Evolutionary conservation across 495 filamentous ascomycete species (phyloP).

Genomic region (Hypoxylon intermedium): DNA sequence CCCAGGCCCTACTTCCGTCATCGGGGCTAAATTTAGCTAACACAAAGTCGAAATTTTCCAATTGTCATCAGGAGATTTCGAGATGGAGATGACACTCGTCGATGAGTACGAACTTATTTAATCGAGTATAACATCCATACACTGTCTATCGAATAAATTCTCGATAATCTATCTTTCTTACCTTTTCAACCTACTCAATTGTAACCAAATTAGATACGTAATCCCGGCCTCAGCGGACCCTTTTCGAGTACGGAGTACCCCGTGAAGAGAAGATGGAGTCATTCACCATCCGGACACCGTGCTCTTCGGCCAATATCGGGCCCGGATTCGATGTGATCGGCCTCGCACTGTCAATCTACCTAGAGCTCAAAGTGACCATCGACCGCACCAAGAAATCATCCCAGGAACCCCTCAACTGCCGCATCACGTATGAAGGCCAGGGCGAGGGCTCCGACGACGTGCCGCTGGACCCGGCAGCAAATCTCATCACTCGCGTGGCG

Average conservation of each 20-base stretch:
- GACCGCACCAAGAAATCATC: conserved; percentile 61
- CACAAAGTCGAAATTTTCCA: conserved; percentile 34
- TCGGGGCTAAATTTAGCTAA: conserved; percentile 30
- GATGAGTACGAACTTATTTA: neutral
- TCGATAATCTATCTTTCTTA: too few relatives aligned
- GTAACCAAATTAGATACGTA: neutral
- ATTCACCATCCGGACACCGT: conserved; percentile 73
- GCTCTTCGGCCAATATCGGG: conserved; percentile 94
- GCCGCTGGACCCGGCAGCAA: conserved; percentile 75
- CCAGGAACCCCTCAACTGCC: conserved; percentile 77
- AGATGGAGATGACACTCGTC: conserved; percentile 1
- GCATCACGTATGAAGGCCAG: conserved; percentile 85
- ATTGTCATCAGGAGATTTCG: conserved; percentile 17
- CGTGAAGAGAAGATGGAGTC: conserved; percentile 45
- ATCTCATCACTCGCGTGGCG: conserved; percentile 89
- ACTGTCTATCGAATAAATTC: neutral
- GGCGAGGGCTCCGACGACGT: conserved; percentile 77
- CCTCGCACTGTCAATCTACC: conserved; percentile 86
- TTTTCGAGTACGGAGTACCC: neutral
- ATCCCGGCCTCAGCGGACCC: neutral
- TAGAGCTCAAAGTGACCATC: conserved; percentile 81
- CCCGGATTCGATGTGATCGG: conserved; percentile 98
- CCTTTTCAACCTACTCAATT: neutral
- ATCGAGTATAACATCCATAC: neutral
- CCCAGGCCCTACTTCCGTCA: conserved; percentile 21